Conservation (phyloP, 345 rosid genomes). For the Trapa bicornis region DNA sequence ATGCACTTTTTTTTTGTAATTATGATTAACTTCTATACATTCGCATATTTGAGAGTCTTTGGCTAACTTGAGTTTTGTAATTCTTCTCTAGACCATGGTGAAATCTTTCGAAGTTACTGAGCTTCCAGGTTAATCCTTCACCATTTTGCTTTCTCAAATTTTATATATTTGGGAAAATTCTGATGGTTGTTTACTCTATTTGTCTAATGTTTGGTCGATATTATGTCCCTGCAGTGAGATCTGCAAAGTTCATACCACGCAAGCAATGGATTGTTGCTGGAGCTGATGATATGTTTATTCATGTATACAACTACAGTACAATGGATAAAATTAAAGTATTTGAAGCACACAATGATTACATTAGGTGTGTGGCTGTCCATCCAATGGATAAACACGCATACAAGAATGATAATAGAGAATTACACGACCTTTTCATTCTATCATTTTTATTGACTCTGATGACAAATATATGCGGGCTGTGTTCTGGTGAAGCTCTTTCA, state of each 20-base stretch:
- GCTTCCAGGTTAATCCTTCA: conserved; percentile 39
- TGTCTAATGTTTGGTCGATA: background rate
- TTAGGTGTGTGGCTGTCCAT: conserved; percentile 89
- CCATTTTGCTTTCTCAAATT: background rate
- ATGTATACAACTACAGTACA: conserved; percentile 85
- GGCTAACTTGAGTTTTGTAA: conserved; percentile 12
- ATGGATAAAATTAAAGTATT: conserved; percentile 84
- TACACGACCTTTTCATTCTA: background rate
- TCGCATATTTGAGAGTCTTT: background rate
- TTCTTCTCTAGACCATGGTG: conserved; percentile 48
- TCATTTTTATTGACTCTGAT: background rate
- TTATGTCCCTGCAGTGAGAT: conserved; percentile 53
- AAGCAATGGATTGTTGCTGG: conserved; percentile 96
- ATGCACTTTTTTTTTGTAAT: background rate
- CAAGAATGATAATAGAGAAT: background rate
- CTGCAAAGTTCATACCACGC: conserved; percentile 78
- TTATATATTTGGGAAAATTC: background rate
- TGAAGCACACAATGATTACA: conserved; percentile 95
- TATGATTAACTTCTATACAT: background rate
- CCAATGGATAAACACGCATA: conserved; percentile 41
- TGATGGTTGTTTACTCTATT: background rate
- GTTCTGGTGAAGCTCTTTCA: background rate
- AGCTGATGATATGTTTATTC: conserved; percentile 86
- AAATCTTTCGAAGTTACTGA: conserved; percentile 86
- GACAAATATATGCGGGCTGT: background rate